Conservation (phyloP, 176 grass and related monocot genomes). For the Lolium rigidum region DNA sequence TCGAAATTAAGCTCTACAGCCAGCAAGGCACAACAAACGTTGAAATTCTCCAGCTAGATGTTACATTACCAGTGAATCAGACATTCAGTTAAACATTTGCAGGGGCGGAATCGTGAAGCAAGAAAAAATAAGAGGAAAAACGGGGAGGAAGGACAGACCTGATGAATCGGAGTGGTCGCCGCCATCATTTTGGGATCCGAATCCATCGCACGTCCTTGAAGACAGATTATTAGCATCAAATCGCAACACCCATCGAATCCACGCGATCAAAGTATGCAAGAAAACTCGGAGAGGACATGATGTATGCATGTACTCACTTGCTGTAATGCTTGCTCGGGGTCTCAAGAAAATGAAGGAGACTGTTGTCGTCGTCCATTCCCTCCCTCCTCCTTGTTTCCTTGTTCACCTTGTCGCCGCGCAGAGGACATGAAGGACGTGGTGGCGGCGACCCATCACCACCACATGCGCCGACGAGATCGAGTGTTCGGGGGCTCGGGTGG, state of each 20-base stretch:
- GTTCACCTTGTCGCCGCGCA: conserved; percentile 1
- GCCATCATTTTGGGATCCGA: not conserved
- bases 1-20: not conserved
- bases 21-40: not conserved
- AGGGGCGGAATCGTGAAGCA: too few relatives aligned
- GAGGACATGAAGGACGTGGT: conserved; percentile 9
- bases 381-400: not conserved
- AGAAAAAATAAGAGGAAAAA: not conserved
- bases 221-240: not conserved
- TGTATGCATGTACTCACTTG: not conserved
- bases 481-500: not conserved
- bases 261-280: conserved; percentile 5
- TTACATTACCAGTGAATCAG: not conserved
- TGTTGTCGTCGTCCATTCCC: conserved; percentile 51
- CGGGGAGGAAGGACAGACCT: conserved; percentile 14
- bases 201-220: conserved; percentile 42
- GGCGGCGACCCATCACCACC: conserved; percentile 48
- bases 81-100: not conserved
- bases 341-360: conserved; percentile 58
- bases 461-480: not conserved
- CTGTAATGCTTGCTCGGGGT: conserved; percentile 53
- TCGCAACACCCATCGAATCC: not conserved
- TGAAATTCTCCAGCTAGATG: not conserved
- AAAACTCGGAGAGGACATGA: not conserved
- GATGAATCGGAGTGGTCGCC: conserved; percentile 36